A percentile compares a stretch with the other conserved stretches of the same genome.
phyloP scores from a whole-genome alignment of 2,329 filamentous ascomycete species.

The Furcasterigmium sp. region DNA sequence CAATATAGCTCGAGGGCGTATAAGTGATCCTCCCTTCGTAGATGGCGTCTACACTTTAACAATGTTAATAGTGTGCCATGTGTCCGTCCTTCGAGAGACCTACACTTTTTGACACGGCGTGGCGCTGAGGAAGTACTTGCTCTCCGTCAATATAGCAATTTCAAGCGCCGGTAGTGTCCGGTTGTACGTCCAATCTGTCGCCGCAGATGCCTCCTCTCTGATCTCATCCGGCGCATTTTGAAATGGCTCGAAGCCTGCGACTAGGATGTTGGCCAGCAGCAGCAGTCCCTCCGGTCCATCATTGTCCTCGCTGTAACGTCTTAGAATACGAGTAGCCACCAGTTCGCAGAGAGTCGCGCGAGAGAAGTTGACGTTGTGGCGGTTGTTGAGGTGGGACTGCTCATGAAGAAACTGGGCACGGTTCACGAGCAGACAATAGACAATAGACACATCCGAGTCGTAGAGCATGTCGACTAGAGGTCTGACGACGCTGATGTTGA shows the following conservation, averaged over 20 bases:
- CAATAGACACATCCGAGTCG: conserved; percentile 75
- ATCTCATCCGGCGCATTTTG: conserved; percentile 72
- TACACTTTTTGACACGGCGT: conserved; percentile 74
- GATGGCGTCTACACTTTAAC: conserved; percentile 67
- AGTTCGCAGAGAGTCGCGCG: conserved; percentile 76
- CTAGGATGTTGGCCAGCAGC: conserved; percentile 70
- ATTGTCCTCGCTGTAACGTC: conserved; percentile 74
- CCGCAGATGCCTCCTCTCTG: conserved; percentile 48
- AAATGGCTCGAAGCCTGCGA: conserved; percentile 80
- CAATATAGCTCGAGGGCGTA: conserved; percentile 74
- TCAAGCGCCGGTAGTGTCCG: conserved; percentile 72
- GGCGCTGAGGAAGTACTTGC: conserved; percentile 71
- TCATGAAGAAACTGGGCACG: conserved; percentile 74
- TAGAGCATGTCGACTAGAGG: conserved; percentile 82
- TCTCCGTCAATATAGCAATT: conserved; percentile 77
- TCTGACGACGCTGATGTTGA: conserved; percentile 75
- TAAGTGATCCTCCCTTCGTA: conserved; percentile 78
- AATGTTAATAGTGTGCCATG: not conserved
- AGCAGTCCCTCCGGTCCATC: conserved; percentile 66
- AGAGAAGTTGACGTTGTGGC: conserved; percentile 76
- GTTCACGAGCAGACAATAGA: conserved; percentile 82
- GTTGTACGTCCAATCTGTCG: conserved; percentile 41
- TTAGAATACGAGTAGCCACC: conserved; percentile 70
- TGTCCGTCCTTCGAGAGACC: conserved; percentile 43
- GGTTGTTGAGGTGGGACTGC: conserved; percentile 68